Conservation (phyloP, 2,329 filamentous ascomycete species). For the Cladorrhinum sp. region DNA sequence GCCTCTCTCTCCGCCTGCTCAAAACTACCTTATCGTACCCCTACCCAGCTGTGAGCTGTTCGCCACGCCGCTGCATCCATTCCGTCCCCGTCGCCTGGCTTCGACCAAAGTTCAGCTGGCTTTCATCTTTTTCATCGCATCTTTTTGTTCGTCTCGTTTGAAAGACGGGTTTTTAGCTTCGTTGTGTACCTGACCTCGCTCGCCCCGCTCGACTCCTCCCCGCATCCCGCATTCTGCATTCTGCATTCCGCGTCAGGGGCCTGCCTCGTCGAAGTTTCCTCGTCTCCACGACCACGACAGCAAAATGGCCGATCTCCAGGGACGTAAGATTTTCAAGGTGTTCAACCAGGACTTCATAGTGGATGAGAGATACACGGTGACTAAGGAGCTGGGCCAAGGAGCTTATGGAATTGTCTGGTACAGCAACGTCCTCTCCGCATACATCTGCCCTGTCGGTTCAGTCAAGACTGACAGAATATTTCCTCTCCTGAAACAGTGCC, state of each 20-base stretch:
- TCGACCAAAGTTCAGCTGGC: neutral
- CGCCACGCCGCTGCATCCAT: neutral
- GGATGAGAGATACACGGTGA: conserved; percentile 96
- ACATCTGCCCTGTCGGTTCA: neutral
- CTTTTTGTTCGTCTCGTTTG: neutral
- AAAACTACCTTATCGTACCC: neutral
- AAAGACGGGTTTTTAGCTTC: neutral
- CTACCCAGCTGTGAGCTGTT: neutral
- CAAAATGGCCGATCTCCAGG: conserved; percentile 37
- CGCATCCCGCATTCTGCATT: conserved; percentile 2
- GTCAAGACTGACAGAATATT: conserved; percentile 16
- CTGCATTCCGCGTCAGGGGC: neutral
- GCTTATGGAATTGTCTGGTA: conserved; percentile 99
- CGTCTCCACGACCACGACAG: neutral
- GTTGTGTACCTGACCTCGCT: conserved; percentile 5
- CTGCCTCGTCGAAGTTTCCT: neutral
- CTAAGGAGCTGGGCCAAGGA: conserved; percentile 96
- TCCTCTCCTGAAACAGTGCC: conserved; percentile 55
- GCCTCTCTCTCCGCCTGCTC: conserved; percentile 1
- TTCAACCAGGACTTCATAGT: conserved; percentile 99
- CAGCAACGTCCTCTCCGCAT: conserved; percentile 29
- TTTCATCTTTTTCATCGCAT: neutral
- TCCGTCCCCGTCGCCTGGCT: neutral
- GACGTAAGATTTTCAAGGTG: conserved; percentile 94
- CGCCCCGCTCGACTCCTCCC: neutral